Conservation (phyloP, 345 rosid genomes). For the Bruguiera parviflora region DNA sequence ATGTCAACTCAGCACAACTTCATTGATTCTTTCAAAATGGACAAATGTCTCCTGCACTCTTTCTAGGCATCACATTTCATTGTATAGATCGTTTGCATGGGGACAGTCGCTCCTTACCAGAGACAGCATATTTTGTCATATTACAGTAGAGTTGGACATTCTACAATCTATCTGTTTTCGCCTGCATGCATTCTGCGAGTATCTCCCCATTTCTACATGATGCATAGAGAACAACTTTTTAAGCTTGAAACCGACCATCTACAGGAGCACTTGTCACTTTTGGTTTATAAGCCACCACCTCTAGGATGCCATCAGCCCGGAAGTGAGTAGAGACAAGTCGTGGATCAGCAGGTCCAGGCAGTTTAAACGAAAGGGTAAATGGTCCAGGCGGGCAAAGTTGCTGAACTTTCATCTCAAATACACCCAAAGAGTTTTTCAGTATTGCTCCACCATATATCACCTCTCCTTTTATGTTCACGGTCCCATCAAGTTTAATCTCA, state of each 20-base stretch:
- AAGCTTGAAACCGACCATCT: background rate
- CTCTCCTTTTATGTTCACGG: conserved; percentile 52
- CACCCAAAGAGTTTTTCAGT: conserved; percentile 25
- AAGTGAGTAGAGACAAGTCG: conserved; percentile 42
- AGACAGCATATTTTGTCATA: too few relatives aligned
- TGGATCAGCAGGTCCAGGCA: conserved; percentile 81
- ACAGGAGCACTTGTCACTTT: background rate
- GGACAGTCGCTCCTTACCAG: too few relatives aligned
- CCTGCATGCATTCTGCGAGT: background rate
- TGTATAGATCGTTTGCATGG: too few relatives aligned
- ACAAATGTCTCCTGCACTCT: too few relatives aligned
- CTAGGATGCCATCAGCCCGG: conserved; percentile 59
- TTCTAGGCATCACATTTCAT: too few relatives aligned
- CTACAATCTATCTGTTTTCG: background rate
- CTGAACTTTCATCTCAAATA: conserved; percentile 44
- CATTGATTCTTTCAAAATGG: too few relatives aligned
- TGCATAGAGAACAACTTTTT: background rate
- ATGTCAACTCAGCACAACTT: too few relatives aligned
- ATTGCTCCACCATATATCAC: conserved; percentile 26
- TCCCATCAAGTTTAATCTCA: conserved; percentile 51
- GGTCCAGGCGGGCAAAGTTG: conserved; percentile 58
- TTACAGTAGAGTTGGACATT: background rate
- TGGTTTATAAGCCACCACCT: conserved; percentile 55
- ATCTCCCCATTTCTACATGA: background rate
- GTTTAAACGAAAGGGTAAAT: conserved; percentile 50